Evolutionary conservation across 2,329 filamentous ascomycete species (phyloP).

Genomic region (Pyrenochaeta sp.): DNA sequence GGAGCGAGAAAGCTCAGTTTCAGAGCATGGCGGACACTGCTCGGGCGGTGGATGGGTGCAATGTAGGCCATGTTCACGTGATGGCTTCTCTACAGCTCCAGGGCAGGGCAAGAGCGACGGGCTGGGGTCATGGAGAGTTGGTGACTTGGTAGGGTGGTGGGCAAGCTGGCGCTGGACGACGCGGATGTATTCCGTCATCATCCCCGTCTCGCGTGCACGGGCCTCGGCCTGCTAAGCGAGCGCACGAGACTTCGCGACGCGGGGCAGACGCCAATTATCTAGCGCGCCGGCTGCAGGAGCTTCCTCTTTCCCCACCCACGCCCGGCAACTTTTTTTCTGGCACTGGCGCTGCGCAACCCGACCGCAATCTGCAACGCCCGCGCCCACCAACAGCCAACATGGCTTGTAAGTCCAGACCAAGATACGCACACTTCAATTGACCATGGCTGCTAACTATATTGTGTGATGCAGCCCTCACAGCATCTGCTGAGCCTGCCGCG

Average conservation of each 20-base stretch:
- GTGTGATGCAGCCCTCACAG: slow-evolving; percentile 18
- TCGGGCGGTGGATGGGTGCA: slow-evolving; percentile 90
- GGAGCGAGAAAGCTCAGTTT: slow-evolving; percentile 77
- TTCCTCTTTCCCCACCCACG: no score
- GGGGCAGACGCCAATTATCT: slow-evolving; percentile 26
- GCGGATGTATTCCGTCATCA: slow-evolving; percentile 44
- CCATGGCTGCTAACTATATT: slow-evolving; percentile 7
- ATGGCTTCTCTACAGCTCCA: slow-evolving; percentile 17
- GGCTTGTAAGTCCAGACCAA: slow-evolving; percentile 33
- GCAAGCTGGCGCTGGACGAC: slow-evolving; percentile 13
- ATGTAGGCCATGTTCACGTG: slow-evolving; percentile 80
- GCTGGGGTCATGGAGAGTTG: no score
- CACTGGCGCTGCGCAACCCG: no score
- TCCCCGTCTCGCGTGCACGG: slow-evolving; percentile 28
- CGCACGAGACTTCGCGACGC: slow-evolving; percentile 27
- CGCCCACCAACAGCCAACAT: slow-evolving; percentile 23
- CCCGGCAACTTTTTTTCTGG: no score
- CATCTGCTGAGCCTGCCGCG: no score
- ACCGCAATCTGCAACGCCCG: slow-evolving; percentile 9
- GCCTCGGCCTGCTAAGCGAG: slow-evolving; percentile 18
- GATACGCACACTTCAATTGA: slow-evolving; percentile 1
- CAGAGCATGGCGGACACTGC: slow-evolving; percentile 88
- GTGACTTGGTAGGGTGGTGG: no score
- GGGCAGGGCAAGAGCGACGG: no score
- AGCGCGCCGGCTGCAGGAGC: no score